phyloP scores from a whole-genome alignment of 2,329 filamentous ascomycete species.

The Hysterium pulicare region DNA sequence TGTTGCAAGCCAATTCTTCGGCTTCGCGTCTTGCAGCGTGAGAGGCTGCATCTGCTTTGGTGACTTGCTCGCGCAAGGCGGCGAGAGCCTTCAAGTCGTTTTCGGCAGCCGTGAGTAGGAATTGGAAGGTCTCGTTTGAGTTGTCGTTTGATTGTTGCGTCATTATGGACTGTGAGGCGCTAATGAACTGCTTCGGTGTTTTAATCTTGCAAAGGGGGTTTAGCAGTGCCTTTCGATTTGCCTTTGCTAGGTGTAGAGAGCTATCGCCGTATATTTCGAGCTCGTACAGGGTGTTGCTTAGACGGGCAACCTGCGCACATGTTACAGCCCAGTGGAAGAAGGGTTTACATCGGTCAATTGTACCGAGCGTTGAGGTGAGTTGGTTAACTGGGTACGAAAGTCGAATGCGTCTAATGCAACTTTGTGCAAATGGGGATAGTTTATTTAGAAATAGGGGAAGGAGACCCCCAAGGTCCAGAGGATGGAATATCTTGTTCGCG shows the following conservation, averaged over 20 bases:
- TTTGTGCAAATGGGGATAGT: slow-evolving; percentile 13
- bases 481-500: slow-evolving; percentile 13
- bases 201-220: slow-evolving; percentile 21
- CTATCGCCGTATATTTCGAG: slow-evolving; percentile 15
- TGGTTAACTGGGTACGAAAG: slow-evolving; percentile 6
- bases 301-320: slow-evolving; percentile 21
- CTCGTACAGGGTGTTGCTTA: slow-evolving; percentile 10
- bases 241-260: neutral
- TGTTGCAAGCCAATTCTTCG: neutral
- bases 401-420: slow-evolving; percentile 16
- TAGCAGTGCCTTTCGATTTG: slow-evolving; percentile 7
- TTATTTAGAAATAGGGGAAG: slow-evolving; percentile 18
- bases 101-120: slow-evolving; percentile 6
- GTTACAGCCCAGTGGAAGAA: slow-evolving; percentile 23
- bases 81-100: slow-evolving; percentile 4
- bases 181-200: slow-evolving; percentile 13
- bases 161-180: neutral
- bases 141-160: neutral
- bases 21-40: neutral
- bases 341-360: slow-evolving; percentile 5
- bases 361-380: neutral
- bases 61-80: slow-evolving; percentile 7
- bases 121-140: slow-evolving; percentile 3
- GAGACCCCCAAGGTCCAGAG: slow-evolving; percentile 13
- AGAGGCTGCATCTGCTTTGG: slow-evolving; percentile 5